Evolutionary conservation across 1,284 basidiomycete species (phyloP).

Genomic region (Coniferiporia sulphurascens): DNA sequence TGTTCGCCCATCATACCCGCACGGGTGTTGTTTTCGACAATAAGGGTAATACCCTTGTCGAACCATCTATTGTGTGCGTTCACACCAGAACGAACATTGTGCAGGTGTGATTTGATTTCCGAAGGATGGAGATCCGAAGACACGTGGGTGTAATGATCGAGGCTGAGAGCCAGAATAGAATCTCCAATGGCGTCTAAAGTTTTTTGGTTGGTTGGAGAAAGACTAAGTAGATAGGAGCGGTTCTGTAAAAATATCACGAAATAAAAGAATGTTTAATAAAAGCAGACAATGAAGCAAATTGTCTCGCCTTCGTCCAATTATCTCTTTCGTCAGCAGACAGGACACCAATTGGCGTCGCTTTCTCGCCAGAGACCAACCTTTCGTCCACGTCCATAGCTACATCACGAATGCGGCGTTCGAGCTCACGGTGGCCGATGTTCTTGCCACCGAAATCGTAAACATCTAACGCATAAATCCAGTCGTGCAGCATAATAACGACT

Average conservation of each 20-base stretch:
- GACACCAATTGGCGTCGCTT: constrained; percentile 59
- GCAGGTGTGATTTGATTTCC: constrained; percentile 74
- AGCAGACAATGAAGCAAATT: constrained; percentile 8
- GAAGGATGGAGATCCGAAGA: constrained; percentile 28
- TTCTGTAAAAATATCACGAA: constrained; percentile 45
- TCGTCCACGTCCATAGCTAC: constrained; percentile 66
- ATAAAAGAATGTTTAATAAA: constrained; percentile 14
- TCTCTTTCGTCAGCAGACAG: constrained; percentile 82
- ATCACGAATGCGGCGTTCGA: constrained; percentile 64
- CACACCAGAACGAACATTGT: constrained; percentile 67
- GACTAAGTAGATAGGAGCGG: constrained; percentile 61
- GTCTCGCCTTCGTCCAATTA: constrained; percentile 72
- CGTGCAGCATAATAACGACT: constrained; percentile 70
- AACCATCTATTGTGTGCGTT: constrained; percentile 86
- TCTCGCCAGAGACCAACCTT: constrained; percentile 50
- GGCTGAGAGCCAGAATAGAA: constrained; percentile 73
- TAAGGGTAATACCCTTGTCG: constrained; percentile 84
- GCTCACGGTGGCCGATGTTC: constrained; percentile 39
- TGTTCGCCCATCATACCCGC: constrained; percentile 92
- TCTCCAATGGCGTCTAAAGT: constrained; percentile 62
- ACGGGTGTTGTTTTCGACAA: constrained; percentile 83
- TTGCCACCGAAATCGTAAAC: constrained; percentile 46
- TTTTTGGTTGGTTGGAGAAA: constrained; percentile 61
- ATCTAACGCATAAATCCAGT: constrained; percentile 80
- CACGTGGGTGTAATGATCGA: constrained; percentile 51